A percentile compares a stretch with the other conserved stretches of the same genome.
phyloP scores from a whole-genome alignment of 2,329 filamentous ascomycete species.

The Aureobasidium sp. region DNA sequence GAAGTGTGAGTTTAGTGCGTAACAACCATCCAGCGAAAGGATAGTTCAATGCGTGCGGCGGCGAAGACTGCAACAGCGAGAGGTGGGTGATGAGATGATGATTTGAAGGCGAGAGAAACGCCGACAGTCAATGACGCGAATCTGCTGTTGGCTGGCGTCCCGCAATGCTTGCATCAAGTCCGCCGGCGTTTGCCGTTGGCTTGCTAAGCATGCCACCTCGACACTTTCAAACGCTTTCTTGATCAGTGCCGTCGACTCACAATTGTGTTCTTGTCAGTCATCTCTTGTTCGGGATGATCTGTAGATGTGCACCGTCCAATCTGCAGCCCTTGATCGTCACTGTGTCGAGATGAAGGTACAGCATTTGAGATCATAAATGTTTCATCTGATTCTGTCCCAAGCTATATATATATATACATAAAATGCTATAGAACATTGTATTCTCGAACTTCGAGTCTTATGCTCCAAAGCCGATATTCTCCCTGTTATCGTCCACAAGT shows the following conservation, averaged over 20 bases:
- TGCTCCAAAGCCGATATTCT: conserved; percentile 33
- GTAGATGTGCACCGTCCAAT: too few species aligned
- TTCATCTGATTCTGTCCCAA: not conserved
- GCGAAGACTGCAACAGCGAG: not conserved
- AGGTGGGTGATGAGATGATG: not conserved
- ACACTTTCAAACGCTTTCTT: not conserved
- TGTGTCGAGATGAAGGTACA: too few species aligned
- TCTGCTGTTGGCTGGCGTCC: not conserved
- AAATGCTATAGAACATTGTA: not conserved
- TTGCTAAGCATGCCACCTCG: not conserved
- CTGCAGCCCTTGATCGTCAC: too few species aligned
- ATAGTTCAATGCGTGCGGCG: not conserved
- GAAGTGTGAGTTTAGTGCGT: not conserved
- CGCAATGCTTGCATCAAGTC: not conserved
- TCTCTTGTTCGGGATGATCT: not conserved
- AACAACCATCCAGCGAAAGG: conserved; percentile 7
- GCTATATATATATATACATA: not conserved
- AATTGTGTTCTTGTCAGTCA: not conserved
- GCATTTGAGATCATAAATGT: not conserved
- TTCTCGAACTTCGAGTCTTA: not conserved
- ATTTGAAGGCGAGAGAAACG: conserved; percentile 12
- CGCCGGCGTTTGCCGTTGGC: not conserved
- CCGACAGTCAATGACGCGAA: conserved; percentile 13
- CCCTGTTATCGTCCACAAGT: conserved; percentile 39
- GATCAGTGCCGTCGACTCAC: not conserved